These are phyloP conservation scores for Myxozyma geophila DNA, from an alignment of 805 yeast species.

Conservation along the genomic window DNA sequence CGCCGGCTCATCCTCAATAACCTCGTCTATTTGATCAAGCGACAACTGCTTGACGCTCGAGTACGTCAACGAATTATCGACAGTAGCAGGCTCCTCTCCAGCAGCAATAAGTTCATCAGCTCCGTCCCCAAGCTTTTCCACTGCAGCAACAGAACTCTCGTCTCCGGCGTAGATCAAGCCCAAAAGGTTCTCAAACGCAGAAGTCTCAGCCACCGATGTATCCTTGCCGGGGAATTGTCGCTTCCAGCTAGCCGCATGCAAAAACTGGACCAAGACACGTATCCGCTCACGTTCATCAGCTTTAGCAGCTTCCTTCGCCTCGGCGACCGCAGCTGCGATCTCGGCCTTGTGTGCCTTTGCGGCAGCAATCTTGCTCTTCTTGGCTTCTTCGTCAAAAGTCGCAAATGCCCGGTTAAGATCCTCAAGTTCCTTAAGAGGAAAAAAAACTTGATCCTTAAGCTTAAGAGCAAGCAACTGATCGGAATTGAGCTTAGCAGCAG, in stretches of 20 bases:
- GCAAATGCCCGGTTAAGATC: slow-evolving; percentile 41
- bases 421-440: slow-evolving; percentile 45
- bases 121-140: slow-evolving; percentile 42
- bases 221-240: slow-evolving; percentile 39
- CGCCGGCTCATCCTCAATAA: slow-evolving; percentile 7
- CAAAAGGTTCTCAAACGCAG: slow-evolving; percentile 43
- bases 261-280: slow-evolving; percentile 40
- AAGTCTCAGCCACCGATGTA: slow-evolving; percentile 35
- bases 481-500: slow-evolving; percentile 42
- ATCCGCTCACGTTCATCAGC: slow-evolving; percentile 37
- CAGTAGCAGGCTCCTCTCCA: slow-evolving; percentile 33
- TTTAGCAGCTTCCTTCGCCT: slow-evolving; percentile 33
- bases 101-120: slow-evolving; percentile 37
- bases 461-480: slow-evolving; percentile 46
- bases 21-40: slow-evolving; percentile 23
- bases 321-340: slow-evolving; percentile 13
- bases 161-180: slow-evolving; percentile 44
- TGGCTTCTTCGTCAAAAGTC: slow-evolving; percentile 31
- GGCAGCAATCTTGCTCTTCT: slow-evolving; percentile 24
- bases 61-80: slow-evolving; percentile 18
- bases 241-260: slow-evolving; percentile 45
- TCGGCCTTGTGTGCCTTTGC: slow-evolving; percentile 29
- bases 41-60: slow-evolving; percentile 23
- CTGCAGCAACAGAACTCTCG: slow-evolving; percentile 43
- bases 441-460: slow-evolving; percentile 44